Base-by-base conservation (phyloP, 1,284 basidiomycete genomes). In the Veloboletus limbatus region DNA sequence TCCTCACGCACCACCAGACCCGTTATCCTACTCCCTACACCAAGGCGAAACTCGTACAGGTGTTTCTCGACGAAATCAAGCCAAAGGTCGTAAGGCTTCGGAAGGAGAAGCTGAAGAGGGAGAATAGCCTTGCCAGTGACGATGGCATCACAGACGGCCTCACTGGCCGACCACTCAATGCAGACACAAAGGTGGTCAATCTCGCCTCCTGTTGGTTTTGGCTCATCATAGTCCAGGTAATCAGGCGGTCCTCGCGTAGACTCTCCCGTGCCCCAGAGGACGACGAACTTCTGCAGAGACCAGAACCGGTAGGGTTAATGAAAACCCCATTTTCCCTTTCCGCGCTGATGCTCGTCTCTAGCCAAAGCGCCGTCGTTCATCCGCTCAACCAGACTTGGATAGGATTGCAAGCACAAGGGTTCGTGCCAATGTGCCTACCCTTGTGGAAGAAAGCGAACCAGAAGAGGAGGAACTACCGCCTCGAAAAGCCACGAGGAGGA, bases 1-100 rank as follows among this genome's bases (percentile, higher is more conserved):
- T 97, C 45, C 76, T 98, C 41, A 81, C 87, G 31, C 86, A 86
- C 60, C 91, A 98, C 69, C 81, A 86, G 52, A 73, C 96, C 58
- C 72, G 74, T 25, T 91, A 87, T 67, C 81, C 88, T 6, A 79
- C 84, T 3, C 81, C 82, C 1, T 86, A 89, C 58, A 91, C 89
- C 52, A 98, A 98, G 69, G 74, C 84, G 6, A 92, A 91, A 57
- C 80, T 98, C 20, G 78, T 97, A 9, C 74, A 81, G 31, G 70
- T 85, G 4, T 98, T 94, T 69, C 81, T 92, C 49, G 75, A 83
- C 27, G 75, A 91, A 65, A 78, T 97, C 55, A 81, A 78, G 56
- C 71, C 82, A 8, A 78, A 79, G 45, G 73, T 78, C 6, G 62
- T 68, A 16, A 83, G 81, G 55, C 68, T 87, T 43, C 81, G 79